Conservation (phyloP, 1,284 basidiomycete species). For the Pisolithus thermaeus region DNA sequence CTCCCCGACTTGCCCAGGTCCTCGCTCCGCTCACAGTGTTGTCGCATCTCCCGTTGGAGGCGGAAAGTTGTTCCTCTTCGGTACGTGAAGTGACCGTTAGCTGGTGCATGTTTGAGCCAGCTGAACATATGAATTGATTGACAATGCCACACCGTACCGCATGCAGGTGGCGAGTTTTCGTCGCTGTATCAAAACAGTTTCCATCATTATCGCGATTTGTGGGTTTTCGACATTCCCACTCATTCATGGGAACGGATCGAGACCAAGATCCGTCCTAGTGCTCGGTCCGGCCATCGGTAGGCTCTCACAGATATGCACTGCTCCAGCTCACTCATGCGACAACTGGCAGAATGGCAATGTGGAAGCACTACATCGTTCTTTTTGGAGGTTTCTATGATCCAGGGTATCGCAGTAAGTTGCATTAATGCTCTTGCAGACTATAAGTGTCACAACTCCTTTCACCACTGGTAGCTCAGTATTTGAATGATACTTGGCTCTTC, state of each 20-base stretch:
- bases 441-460: not conserved
- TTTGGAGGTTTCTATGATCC: slow-evolving; percentile 89
- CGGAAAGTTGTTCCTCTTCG: slow-evolving; percentile 82
- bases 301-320: slow-evolving; percentile 11
- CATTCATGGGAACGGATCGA: slow-evolving; percentile 90
- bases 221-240: slow-evolving; percentile 70
- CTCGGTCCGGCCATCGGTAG: slow-evolving; percentile 80
- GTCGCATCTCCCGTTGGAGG: slow-evolving; percentile 69
- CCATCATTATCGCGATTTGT: slow-evolving; percentile 88
- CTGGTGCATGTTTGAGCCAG: no score
- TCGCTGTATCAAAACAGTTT: slow-evolving; percentile 83
- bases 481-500: slow-evolving; percentile 87
- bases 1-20: slow-evolving; percentile 78
- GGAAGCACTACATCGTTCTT: slow-evolving; percentile 83
- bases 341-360: slow-evolving; percentile 73
- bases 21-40: slow-evolving; percentile 79
- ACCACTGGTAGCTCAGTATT: slow-evolving; percentile 61
- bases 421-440: not conserved
- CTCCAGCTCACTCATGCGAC: not conserved
- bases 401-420: slow-evolving; percentile 58
- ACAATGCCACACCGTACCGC: no score
- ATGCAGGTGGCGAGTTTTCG: slow-evolving; percentile 76
- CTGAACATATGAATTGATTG: no score
- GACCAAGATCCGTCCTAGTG: slow-evolving; percentile 73
- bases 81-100: slow-evolving; percentile 29